Conservation (phyloP, 2,329 filamentous ascomycete species). For the Aspergillus brunneoviolaceus region DNA sequence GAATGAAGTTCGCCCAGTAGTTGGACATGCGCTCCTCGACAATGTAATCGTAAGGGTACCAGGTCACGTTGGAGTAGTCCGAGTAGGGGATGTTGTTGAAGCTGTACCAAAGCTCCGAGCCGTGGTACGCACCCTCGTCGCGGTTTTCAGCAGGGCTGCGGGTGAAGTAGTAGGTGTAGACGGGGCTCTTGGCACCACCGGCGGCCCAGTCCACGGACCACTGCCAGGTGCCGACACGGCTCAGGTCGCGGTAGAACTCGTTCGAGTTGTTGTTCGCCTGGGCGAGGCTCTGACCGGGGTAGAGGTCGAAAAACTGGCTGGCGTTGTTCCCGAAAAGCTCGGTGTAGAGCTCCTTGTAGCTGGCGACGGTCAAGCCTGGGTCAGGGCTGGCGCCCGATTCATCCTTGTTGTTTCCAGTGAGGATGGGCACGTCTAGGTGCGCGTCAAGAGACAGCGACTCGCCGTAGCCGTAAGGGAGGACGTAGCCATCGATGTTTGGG, state of each 20-base stretch:
- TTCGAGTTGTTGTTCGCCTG: slow-evolving; percentile 24
- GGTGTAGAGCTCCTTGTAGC: slow-evolving; percentile 18
- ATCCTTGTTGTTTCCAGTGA: slow-evolving; percentile 33
- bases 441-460: slow-evolving; percentile 16
- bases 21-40: slow-evolving; percentile 25
- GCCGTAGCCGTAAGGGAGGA: slow-evolving; percentile 25
- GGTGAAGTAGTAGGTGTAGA: slow-evolving; percentile 34
- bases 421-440: slow-evolving; percentile 28
- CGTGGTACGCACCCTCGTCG: slow-evolving; percentile 28
- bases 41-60: slow-evolving; percentile 26
- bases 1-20: slow-evolving; percentile 37
- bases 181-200: slow-evolving; percentile 22
- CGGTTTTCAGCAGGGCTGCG: slow-evolving; percentile 28
- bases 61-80: slow-evolving; percentile 27
- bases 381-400: slow-evolving; percentile 22
- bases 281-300: slow-evolving; percentile 23
- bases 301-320: slow-evolving; percentile 23
- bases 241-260: slow-evolving; percentile 25
- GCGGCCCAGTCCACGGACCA: slow-evolving; percentile 28
- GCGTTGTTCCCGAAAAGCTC: slow-evolving; percentile 22
- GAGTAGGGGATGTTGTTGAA: slow-evolving; percentile 33
- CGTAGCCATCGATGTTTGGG: slow-evolving; percentile 31
- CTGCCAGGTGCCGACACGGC: slow-evolving; percentile 25
- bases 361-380: slow-evolving; percentile 8
- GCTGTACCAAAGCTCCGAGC: slow-evolving; percentile 32